phyloP scores from a whole-genome alignment of 2,329 filamentous ascomycete species.

The Orbilia blumenaviensis region DNA sequence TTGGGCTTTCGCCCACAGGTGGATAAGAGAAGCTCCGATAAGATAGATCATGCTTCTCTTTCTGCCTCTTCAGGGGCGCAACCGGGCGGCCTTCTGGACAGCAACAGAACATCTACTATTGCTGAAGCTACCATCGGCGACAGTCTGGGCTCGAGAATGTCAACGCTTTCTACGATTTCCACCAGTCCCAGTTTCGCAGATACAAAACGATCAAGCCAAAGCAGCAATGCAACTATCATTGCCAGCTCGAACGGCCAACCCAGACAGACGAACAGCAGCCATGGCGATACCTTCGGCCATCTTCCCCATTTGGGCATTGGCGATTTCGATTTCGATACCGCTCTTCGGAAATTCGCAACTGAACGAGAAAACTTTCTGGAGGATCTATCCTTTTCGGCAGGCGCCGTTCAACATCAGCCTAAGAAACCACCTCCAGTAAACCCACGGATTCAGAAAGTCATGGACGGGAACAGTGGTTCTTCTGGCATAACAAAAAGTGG shows the following conservation, averaged over 20 bases:
- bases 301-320: conserved; percentile 62
- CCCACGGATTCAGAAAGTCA: conserved; percentile 82
- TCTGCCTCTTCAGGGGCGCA: background rate
- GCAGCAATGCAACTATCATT: conserved; percentile 47
- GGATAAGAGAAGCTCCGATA: conserved; percentile 49
- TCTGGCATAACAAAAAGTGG: conserved; percentile 59
- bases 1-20: conserved; percentile 21
- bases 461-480: conserved; percentile 72
- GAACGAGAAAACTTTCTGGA: conserved; percentile 93
- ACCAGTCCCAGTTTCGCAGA: conserved; percentile 48
- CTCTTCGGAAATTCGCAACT: conserved; percentile 91
- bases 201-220: conserved; percentile 48
- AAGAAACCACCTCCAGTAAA: conserved; percentile 69
- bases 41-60: conserved; percentile 8
- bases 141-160: conserved; percentile 33
- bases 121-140: conserved; percentile 11
- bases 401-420: conserved; percentile 74
- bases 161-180: conserved; percentile 47
- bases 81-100: conserved; percentile 1
- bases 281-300: conserved; percentile 59
- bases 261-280: conserved; percentile 6
- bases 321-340: conserved; percentile 93
- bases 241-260: conserved; percentile 25
- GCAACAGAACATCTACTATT: conserved; percentile 25
- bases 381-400: conserved; percentile 87